Base-by-base conservation (phyloP, 2,329 filamentous ascomycete genomes). In the Dothistroma septosporum region DNA sequence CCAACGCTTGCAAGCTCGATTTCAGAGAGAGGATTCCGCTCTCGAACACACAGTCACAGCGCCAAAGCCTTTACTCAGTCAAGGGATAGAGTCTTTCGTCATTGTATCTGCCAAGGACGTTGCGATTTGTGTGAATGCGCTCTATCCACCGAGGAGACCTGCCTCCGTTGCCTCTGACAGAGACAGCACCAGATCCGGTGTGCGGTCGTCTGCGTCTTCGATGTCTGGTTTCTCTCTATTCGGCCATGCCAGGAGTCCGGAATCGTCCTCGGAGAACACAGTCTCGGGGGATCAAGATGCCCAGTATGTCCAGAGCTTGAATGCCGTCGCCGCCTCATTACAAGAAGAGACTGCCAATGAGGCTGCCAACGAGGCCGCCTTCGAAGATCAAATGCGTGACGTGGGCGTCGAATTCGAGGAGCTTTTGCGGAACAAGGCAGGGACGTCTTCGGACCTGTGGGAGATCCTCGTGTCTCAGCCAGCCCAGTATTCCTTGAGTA, bases 81-180 rank as follows among this genome's bases (percentile, higher is more conserved):
- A 41, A 8, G 33, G 19, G 24, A 9, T 37, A 8, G 53, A 53
- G 19, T 35, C 22, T 2, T 68, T 68, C n/a, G 35, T 71, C 5
- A 66, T 60, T 6, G 41, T 72, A 7, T 96, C 66, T 90, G 89
- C 70, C 86, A 90, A 89, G 46, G 92, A 97, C 73, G 79, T 96
- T 66, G 80, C 89, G 37, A 92, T 90, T 2, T 77, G 96, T 68
- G 84, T 95, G 64, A 91, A 94, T 73, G 88, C 89, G 11, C 83
- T 97, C 14, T 96, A 92, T 70, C 92, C 92, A 0, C 87, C 91
- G 69, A 82, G 83, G 57, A 80, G 87, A 46, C 86, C 88, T 1
- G 80, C 81, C 37, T 90, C 87, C 1, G 80, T 76, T 37, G 66
- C 80, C 66, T 71, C 79, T 68, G 69, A 77, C 67, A 69, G 75